These are phyloP conservation scores for Suhomyces sp. DNA, from an alignment of 805 yeast species.

Conservation along the genomic window DNA sequence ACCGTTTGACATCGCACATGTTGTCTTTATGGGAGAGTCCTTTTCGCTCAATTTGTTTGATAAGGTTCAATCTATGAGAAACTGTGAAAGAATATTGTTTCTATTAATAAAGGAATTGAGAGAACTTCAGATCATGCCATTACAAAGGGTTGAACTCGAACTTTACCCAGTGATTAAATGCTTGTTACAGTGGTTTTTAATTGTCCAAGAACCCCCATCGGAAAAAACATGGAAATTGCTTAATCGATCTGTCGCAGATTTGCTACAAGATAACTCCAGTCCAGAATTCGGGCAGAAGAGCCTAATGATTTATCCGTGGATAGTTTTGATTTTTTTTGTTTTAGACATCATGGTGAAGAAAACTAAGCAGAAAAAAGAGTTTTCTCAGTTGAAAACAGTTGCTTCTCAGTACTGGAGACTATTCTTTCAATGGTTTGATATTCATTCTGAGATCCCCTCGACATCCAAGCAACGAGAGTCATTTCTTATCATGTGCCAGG, in stretches of 20 bases:
- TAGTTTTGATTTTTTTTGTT: slow-evolving; percentile 10
- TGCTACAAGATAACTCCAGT: slow-evolving; percentile 7
- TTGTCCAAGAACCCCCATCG: slow-evolving; percentile 25
- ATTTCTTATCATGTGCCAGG: slow-evolving; percentile 16
- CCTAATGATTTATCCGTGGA: slow-evolving; percentile 16
- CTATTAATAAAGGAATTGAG: slow-evolving; percentile 16
- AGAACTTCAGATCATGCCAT: slow-evolving; percentile 6
- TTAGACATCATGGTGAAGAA: not conserved
- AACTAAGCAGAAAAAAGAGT: not conserved
- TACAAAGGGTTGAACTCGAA: slow-evolving; percentile 8
- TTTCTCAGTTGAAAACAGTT: not conserved
- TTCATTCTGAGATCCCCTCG: slow-evolving; percentile 6
- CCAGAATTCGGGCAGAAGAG: not conserved
- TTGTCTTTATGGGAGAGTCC: slow-evolving; percentile 17
- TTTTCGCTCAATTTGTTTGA: slow-evolving; percentile 26
- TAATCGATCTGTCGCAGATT: slow-evolving; percentile 7
- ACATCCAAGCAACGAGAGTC: slow-evolving; percentile 17
- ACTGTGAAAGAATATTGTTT: slow-evolving; percentile 16
- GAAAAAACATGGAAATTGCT: slow-evolving; percentile 17
- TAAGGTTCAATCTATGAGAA: slow-evolving; percentile 15
- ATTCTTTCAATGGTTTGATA: slow-evolving; percentile 11
- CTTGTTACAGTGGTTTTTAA: slow-evolving; percentile 31
- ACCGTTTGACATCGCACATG: slow-evolving; percentile 12
- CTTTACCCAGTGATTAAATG: slow-evolving; percentile 18
- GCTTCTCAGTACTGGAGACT: slow-evolving; percentile 8